Conservation (phyloP, 2,329 filamentous ascomycete genomes). For the Aspergillus udagawae region DNA sequence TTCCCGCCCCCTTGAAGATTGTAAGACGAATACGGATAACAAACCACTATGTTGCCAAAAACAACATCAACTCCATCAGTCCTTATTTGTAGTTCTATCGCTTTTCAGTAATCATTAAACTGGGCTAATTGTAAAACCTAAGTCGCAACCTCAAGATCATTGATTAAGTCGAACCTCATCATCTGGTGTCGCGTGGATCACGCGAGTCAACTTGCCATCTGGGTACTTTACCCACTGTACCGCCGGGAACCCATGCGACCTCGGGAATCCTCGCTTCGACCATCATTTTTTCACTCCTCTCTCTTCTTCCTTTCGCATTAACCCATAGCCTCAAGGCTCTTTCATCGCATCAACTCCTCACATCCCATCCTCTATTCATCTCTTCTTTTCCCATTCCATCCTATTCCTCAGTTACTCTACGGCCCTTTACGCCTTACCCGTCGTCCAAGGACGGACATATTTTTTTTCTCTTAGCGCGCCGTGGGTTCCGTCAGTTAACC, state of each 20-base stretch:
- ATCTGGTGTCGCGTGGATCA: neutral
- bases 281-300: slow-evolving; percentile 10
- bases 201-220: neutral
- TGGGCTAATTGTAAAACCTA: neutral
- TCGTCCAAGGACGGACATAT: neutral
- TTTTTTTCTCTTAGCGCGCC: slow-evolving; percentile 2
- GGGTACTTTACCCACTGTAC: neutral
- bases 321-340: slow-evolving; percentile 4
- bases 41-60: neutral
- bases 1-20: slow-evolving; percentile 6
- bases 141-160: neutral
- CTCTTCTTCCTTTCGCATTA: slow-evolving; percentile 3
- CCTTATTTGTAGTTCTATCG: neutral
- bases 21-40: neutral
- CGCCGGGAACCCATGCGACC: neutral
- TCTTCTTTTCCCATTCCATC: slow-evolving; percentile 2
- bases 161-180: neutral
- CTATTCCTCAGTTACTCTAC: slow-evolving; percentile 7
- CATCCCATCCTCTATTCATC: slow-evolving; percentile 17
- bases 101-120: neutral
- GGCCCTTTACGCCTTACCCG: neutral
- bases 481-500: slow-evolving; percentile 4
- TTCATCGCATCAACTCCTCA: slow-evolving; percentile 16
- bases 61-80: neutral
- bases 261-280: slow-evolving; percentile 5